Conservation (phyloP, 2,329 filamentous ascomycete species). For the Cladosporium phlei region DNA sequence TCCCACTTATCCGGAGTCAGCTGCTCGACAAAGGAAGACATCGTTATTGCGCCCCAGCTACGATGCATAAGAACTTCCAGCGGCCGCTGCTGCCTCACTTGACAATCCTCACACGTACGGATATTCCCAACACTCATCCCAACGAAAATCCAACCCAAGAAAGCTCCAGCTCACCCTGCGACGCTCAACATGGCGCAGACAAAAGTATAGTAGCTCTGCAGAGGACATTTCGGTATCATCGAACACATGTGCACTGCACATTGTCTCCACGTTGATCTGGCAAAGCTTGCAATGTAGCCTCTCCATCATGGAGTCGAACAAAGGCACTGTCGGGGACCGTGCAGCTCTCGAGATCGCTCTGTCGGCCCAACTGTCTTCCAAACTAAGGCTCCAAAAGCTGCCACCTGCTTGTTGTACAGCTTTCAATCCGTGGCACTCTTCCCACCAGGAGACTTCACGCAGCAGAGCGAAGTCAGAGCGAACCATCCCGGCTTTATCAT, state of each 20-base stretch:
- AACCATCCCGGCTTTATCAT: not conserved
- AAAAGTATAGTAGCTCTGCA: not conserved
- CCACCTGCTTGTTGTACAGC: not conserved
- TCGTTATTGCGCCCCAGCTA: too few species aligned
- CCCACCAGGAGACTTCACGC: not conserved
- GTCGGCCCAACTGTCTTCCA: not conserved
- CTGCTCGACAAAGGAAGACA: too few species aligned
- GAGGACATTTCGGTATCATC: not conserved
- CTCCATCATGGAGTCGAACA: not conserved
- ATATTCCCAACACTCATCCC: not conserved
- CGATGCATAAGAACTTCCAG: too few species aligned
- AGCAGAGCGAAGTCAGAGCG: not conserved
- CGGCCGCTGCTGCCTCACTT: slow-evolving; percentile 50
- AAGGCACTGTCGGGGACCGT: not conserved
- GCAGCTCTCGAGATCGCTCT: not conserved
- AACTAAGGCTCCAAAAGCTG: not conserved
- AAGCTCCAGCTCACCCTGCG: not conserved
- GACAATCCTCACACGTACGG: slow-evolving; percentile 31
- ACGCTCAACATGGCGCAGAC: not conserved
- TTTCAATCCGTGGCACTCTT: not conserved
- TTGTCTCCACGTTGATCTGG: not conserved
- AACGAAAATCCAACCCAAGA: not conserved
- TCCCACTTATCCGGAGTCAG: too few species aligned
- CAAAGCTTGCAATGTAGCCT: not conserved
- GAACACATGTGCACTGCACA: not conserved